Percentiles rank a stretch among this genome's conserved stretches.
These are phyloP conservation scores for Nigrospora oryzae DNA, from an alignment of 2,329 filamentous ascomycete genomes.

Conservation along the genomic window DNA sequence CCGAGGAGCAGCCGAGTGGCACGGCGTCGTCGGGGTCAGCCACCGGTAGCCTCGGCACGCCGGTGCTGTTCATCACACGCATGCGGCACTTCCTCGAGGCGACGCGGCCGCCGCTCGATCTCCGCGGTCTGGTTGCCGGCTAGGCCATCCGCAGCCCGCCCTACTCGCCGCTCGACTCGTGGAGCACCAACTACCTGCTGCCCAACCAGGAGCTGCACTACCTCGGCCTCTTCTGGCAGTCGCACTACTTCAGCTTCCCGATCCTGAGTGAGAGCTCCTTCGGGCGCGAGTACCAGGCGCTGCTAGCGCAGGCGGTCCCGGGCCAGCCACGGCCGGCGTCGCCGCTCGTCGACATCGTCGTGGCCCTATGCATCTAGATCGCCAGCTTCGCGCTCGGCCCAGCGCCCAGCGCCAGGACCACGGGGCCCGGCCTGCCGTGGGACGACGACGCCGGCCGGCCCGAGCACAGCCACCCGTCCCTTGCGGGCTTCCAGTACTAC, in stretches of 20 bases:
- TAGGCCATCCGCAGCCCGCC: background rate
- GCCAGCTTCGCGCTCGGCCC: background rate
- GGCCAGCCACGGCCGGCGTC: slow-evolving; percentile 4
- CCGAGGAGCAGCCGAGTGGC: too few species aligned
- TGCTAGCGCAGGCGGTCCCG: background rate
- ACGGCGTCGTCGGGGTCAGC: too few species aligned
- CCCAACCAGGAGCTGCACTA: slow-evolving; percentile 7
- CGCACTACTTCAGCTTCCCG: slow-evolving; percentile 9
- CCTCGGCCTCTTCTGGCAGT: slow-evolving; percentile 9
- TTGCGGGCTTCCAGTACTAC: slow-evolving; percentile 9
- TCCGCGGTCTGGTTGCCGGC: background rate
- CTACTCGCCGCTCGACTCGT: background rate
- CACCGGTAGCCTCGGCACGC: too few species aligned
- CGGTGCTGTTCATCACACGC: slow-evolving; percentile 3
- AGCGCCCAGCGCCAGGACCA: background rate
- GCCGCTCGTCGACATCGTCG: slow-evolving; percentile 8
- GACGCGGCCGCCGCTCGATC: background rate
- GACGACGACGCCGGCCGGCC: too few species aligned
- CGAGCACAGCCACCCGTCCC: slow-evolving; percentile 2
- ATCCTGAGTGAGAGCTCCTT: slow-evolving; percentile 7
- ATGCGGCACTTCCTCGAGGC: slow-evolving; percentile 4
- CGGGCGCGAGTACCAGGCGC: slow-evolving; percentile 5
- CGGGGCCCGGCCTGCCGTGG: background rate
- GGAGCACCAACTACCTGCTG: slow-evolving; percentile 2
- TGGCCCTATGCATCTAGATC: slow-evolving; percentile 8